These are phyloP conservation scores for Phaeophleospora eucalypticola DNA, from an alignment of 2,329 filamentous ascomycete genomes.

Conservation along the genomic window DNA sequence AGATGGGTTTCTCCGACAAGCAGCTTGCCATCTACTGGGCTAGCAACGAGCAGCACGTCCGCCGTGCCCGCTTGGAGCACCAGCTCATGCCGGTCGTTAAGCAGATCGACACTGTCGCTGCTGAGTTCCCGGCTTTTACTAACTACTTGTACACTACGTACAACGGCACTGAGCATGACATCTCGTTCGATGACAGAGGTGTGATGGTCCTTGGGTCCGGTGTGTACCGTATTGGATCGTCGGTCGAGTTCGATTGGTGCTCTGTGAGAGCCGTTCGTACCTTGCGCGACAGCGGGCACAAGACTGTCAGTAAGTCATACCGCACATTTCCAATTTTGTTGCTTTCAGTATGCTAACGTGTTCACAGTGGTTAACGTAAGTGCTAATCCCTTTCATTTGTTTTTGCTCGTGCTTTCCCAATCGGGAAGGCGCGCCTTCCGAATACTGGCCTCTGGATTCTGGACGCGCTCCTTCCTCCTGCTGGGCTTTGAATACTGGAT, in stretches of 20 bases:
- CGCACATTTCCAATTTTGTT: too few species aligned
- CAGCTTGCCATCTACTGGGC: constrained; percentile 92
- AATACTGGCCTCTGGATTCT: too few species aligned
- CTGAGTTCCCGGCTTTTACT: constrained; percentile 88
- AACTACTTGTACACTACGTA: constrained; percentile 98
- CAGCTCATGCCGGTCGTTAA: constrained; percentile 88
- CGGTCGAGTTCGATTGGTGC: constrained; percentile 99
- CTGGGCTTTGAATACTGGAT: too few species aligned
- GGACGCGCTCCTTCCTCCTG: too few species aligned
- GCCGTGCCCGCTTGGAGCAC: constrained; percentile 76
- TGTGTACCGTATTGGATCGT: constrained; percentile 95
- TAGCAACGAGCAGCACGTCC: constrained; percentile 88
- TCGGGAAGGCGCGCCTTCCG: too few species aligned
- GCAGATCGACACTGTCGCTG: constrained; percentile 97
- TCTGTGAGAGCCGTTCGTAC: constrained; percentile 92
- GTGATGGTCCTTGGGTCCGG: constrained; percentile 95
- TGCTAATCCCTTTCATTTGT: neutral
- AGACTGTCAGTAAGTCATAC: too few species aligned
- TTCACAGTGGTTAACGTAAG: constrained; percentile 67
- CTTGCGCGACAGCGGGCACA: constrained; percentile 74
- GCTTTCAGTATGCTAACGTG: too few species aligned
- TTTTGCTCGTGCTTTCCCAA: too few species aligned
- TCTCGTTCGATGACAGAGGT: constrained; percentile 81
- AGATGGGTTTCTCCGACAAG: constrained; percentile 88
- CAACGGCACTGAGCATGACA: constrained; percentile 81